phyloP scores from a whole-genome alignment of 352 stramenopile genomes.

The Phytophthora pini region DNA sequence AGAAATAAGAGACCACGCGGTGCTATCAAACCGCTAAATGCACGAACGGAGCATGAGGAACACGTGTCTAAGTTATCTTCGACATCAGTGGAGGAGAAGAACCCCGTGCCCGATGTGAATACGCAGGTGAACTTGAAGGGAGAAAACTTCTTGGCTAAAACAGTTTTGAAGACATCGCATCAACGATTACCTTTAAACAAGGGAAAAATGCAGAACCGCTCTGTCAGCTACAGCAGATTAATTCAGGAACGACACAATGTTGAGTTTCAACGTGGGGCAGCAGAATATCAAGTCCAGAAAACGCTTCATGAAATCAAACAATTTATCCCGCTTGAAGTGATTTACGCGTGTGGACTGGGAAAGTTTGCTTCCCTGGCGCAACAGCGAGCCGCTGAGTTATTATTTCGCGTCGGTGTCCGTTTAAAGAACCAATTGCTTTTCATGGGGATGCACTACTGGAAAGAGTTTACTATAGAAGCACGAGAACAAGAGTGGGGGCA shows the following conservation, averaged over 20 bases:
- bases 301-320: constrained; percentile 59
- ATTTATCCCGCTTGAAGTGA: constrained; percentile 68
- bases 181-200: background rate
- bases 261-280: constrained; percentile 24
- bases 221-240: constrained; percentile 24
- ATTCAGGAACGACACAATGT: constrained; percentile 10
- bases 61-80: background rate
- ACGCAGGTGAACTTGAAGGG: constrained; percentile 6
- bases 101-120: background rate
- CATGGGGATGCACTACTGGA: constrained; percentile 57
- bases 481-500: constrained; percentile 20
- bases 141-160: background rate
- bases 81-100: background rate
- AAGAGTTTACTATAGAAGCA: constrained; percentile 24
- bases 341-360: constrained; percentile 65
- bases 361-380: constrained; percentile 72
- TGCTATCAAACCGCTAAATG: constrained; percentile 15
- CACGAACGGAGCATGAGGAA: background rate
- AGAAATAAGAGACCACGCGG: constrained; percentile 10
- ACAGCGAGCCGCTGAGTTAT: constrained; percentile 53
- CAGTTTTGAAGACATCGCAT: constrained; percentile 1
- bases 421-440: constrained; percentile 51
- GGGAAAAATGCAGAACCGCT: constrained; percentile 5
- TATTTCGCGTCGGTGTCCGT: constrained; percentile 51
- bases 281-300: constrained; percentile 47